phyloP scores from a whole-genome alignment of 2,329 filamentous ascomycete genomes.

The Xylariales sp. region DNA sequence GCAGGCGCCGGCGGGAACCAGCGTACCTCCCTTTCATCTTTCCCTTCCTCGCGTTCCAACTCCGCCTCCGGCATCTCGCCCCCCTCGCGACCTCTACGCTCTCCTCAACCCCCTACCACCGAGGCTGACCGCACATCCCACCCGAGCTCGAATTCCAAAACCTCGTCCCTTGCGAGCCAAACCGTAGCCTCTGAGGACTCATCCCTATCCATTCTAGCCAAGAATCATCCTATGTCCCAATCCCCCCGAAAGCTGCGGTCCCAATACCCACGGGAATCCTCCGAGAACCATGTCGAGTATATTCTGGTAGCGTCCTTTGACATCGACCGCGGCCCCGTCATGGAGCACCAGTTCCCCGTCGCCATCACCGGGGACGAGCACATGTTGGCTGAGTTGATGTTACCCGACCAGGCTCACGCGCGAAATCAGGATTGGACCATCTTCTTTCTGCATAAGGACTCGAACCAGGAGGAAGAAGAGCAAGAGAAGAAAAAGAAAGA shows the following conservation, averaged over 20 bases:
- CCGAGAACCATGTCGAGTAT: constrained; percentile 97
- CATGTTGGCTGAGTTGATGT: constrained; percentile 98
- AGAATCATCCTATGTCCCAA: constrained; percentile 63
- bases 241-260: constrained; percentile 71
- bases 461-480: constrained; percentile 83
- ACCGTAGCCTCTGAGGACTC: constrained; percentile 70
- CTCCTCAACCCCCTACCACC: constrained; percentile 63
- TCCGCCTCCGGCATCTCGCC: constrained; percentile 65
- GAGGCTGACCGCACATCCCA: constrained; percentile 69
- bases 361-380: constrained; percentile 97
- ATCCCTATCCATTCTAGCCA: constrained; percentile 64
- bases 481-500: constrained; percentile 71
- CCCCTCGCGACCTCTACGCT: constrained; percentile 64
- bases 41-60: constrained; percentile 67
- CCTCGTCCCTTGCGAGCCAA: constrained; percentile 61
- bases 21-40: constrained; percentile 72
- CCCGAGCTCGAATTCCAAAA: constrained; percentile 70
- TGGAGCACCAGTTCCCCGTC: constrained; percentile 97
- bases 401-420: constrained; percentile 95
- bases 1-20: constrained; percentile 48
- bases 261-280: constrained; percentile 78
- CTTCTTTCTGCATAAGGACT: constrained; percentile 98
- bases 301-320: constrained; percentile 98
- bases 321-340: constrained; percentile 93
- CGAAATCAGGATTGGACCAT: constrained; percentile 99